phyloP scores from a whole-genome alignment of 2,329 filamentous ascomycete genomes.

The Pyricularia pennisetigena region DNA sequence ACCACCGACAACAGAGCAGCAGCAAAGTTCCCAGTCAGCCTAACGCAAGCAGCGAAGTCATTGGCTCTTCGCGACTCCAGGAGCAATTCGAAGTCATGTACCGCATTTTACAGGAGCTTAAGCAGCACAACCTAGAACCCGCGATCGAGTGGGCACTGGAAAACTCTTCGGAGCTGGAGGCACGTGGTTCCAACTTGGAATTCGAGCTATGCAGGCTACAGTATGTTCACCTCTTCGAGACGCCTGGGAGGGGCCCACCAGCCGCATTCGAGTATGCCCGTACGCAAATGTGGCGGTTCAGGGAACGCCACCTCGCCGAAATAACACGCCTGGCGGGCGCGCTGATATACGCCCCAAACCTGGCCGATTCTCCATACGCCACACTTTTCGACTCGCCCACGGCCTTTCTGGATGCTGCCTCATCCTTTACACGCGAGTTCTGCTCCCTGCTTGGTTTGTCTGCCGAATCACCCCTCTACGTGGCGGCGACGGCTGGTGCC shows the following conservation, averaged over 20 bases:
- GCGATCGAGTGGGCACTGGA: conserved; percentile 79
- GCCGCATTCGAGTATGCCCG: conserved; percentile 67
- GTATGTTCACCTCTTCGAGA: conserved; percentile 71
- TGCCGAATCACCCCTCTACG: conserved; percentile 84
- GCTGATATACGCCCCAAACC: conserved; percentile 68
- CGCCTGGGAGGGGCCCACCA: conserved; percentile 5
- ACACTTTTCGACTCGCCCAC: conserved; percentile 57
- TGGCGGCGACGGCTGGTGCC: conserved; percentile 83
- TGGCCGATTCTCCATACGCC: conserved; percentile 69
- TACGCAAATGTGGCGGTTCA: conserved; percentile 64
- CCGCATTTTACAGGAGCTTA: conserved; percentile 70
- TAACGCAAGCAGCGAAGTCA: conserved; percentile 16
- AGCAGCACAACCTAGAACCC: conserved; percentile 62
- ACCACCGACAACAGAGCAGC: background rate
- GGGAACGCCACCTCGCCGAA: conserved; percentile 64
- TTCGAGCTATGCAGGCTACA: conserved; percentile 89
- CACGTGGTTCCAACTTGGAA: conserved; percentile 82
- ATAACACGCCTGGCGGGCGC: conserved; percentile 74
- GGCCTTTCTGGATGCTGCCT: conserved; percentile 68
- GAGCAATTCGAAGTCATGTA: conserved; percentile 86
- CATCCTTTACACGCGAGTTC: conserved; percentile 89
- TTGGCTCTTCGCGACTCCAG: conserved; percentile 59
- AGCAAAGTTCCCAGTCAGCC: background rate
- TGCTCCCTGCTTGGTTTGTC: conserved; percentile 85
- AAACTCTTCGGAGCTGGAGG: conserved; percentile 63